These are phyloP conservation scores for Zalaria sp. DNA, from an alignment of 2,329 filamentous ascomycete species.

Conservation along the genomic window DNA sequence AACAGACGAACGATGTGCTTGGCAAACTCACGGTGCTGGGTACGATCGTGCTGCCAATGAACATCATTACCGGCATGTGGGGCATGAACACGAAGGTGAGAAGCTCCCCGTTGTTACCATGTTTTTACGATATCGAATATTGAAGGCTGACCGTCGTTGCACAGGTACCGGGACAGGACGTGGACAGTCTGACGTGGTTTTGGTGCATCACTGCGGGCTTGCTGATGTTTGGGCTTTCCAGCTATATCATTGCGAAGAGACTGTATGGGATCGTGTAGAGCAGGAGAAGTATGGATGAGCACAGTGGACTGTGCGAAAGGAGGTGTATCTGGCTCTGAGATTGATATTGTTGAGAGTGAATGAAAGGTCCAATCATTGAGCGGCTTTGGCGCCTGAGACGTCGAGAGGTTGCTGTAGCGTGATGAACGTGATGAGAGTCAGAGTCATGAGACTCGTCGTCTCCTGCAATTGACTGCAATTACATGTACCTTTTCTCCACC, in stretches of 20 bases:
- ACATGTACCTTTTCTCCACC: too few relatives aligned
- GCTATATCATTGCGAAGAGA: slow-evolving; percentile 70
- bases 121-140: too few relatives aligned
- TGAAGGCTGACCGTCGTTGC: neutral
- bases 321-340: too few relatives aligned
- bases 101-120: neutral
- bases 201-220: slow-evolving; percentile 55
- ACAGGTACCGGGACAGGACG: slow-evolving; percentile 72
- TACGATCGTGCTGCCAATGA: slow-evolving; percentile 96
- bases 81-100: slow-evolving; percentile 66
- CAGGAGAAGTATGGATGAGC: too few relatives aligned
- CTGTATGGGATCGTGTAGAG: slow-evolving; percentile 62
- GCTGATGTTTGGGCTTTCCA: slow-evolving; percentile 62
- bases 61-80: slow-evolving; percentile 96
- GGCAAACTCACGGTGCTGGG: slow-evolving; percentile 90
- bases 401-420: too few relatives aligned
- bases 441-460: too few relatives aligned
- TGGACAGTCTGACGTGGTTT: slow-evolving; percentile 48
- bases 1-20: slow-evolving; percentile 88
- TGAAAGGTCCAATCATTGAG: too few relatives aligned
- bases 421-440: too few relatives aligned
- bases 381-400: too few relatives aligned
- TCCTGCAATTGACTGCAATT: too few relatives aligned
- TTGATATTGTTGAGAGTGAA: too few relatives aligned
- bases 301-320: too few relatives aligned